A percentile compares a stretch with the other conserved stretches of the same genome.
Conservation (phyloP, 768 basidiomycete genomes). For the Amanita pseudoporphyria region DNA sequence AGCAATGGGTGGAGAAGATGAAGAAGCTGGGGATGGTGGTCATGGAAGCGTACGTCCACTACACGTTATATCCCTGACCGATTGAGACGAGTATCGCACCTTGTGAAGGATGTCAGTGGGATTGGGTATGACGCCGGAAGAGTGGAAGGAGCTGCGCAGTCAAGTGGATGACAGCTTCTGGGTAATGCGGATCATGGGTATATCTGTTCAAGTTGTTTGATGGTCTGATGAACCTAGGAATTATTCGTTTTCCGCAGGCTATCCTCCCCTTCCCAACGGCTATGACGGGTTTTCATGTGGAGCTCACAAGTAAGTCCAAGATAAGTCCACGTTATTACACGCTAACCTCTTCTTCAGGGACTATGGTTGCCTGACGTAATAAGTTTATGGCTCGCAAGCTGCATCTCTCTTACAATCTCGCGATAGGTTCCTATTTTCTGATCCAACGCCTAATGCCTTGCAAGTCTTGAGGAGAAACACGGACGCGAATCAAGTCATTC, state of each 20-base stretch:
- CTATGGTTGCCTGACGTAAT: slow-evolving; percentile 91
- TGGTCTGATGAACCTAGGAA: neutral
- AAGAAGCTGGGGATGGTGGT: slow-evolving; percentile 67
- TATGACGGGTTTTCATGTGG: slow-evolving; percentile 85
- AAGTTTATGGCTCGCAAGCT: slow-evolving; percentile 14
- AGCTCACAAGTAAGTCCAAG: slow-evolving; percentile 61
- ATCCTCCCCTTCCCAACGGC: slow-evolving; percentile 75
- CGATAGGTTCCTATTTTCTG: slow-evolving; percentile 79
- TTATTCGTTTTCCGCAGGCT: slow-evolving; percentile 36
- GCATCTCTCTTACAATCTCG: neutral
- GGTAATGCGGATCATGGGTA: slow-evolving; percentile 81
- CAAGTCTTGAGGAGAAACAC: slow-evolving; percentile 62
- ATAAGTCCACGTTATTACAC: neutral
- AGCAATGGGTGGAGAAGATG: slow-evolving; percentile 81
- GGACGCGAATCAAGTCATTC: slow-evolving; percentile 12
- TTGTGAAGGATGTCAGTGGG: slow-evolving; percentile 69
- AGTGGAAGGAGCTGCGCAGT: slow-evolving; percentile 57
- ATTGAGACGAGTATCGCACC: neutral
- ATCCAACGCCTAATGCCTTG: slow-evolving; percentile 69
- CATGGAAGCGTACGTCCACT: slow-evolving; percentile 73
- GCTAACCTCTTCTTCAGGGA: slow-evolving; percentile 39
- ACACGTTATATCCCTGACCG: neutral
- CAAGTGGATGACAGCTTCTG: slow-evolving; percentile 84
- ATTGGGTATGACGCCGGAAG: slow-evolving; percentile 59
- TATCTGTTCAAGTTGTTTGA: slow-evolving; percentile 2